These are phyloP conservation scores for Solanum hybrid DNA, from an alignment of 305 asterid genomes.

Conservation along the genomic window DNA sequence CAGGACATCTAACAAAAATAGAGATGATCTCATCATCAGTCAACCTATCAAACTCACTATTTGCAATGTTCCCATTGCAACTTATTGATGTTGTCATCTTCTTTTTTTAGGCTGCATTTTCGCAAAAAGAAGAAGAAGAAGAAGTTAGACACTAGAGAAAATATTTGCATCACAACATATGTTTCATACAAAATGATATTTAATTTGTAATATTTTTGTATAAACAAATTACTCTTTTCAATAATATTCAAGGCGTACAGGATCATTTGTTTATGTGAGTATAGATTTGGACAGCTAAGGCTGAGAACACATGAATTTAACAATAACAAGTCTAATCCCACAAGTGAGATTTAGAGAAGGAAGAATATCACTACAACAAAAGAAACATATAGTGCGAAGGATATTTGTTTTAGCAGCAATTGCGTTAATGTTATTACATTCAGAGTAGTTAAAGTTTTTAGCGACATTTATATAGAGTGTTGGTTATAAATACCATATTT, in stretches of 20 bases:
- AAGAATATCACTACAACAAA: neutral
- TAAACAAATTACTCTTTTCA: neutral
- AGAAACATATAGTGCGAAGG: too few relatives aligned
- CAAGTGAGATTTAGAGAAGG: neutral
- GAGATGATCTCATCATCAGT: neutral
- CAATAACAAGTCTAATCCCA: neutral
- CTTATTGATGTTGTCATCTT: neutral
- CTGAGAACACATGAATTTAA: neutral
- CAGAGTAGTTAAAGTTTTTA: too few relatives aligned
- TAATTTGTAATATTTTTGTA: neutral
- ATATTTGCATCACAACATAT: neutral
- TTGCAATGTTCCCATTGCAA: neutral
- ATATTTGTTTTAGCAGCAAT: neutral
- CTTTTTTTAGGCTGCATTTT: neutral
- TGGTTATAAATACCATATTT: too few relatives aligned
- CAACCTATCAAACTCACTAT: neutral
- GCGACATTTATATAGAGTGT: neutral
- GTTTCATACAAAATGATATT: neutral
- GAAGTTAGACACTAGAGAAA: neutral
- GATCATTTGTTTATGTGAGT: neutral
- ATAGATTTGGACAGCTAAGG: neutral
- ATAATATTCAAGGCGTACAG: neutral
- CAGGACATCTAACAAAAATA: neutral
- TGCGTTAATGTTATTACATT: neutral
- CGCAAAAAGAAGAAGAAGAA: neutral